Percentiles rank a stretch among this genome's conserved stretches.
Evolutionary conservation across 108 stramenopile species (phyloP).

Genomic region (Aurantiochytrium sp.): DNA sequence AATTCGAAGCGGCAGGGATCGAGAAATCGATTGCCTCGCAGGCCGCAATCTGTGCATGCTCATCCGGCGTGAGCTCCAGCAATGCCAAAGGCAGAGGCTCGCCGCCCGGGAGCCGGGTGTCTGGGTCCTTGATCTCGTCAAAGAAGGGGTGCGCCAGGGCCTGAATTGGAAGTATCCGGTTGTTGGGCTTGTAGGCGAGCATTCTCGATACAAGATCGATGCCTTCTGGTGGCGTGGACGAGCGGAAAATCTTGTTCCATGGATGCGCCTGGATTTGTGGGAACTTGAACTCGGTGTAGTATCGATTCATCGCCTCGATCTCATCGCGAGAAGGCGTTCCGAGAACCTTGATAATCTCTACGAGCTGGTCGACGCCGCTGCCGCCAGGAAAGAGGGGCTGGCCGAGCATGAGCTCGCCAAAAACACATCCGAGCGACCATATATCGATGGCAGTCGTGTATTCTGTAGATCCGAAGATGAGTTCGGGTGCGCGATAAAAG

Average conservation of each 20-base stretch:
- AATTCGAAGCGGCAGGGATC: not conserved
- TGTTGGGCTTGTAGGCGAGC: slow-evolving; percentile 79
- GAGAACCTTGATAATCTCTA: slow-evolving; percentile 96
- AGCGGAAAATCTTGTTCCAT: slow-evolving; percentile 85
- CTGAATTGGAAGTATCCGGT: slow-evolving; percentile 74
- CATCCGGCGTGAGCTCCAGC: not conserved
- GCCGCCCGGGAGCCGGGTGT: slow-evolving; percentile 53
- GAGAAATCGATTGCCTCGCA: not conserved
- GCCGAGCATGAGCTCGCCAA: slow-evolving; percentile 89
- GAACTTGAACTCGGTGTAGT: slow-evolving; percentile 97
- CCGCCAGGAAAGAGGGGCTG: slow-evolving; percentile 95
- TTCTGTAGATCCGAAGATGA: slow-evolving; percentile 96
- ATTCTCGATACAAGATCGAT: slow-evolving; percentile 81
- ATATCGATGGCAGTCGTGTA: slow-evolving; percentile 88
- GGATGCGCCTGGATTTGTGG: slow-evolving; percentile 95
- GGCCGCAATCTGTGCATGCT: not conserved
- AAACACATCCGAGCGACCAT: slow-evolving; percentile 76
- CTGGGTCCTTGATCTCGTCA: slow-evolving; percentile 75
- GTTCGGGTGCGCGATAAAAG: slow-evolving; percentile 97
- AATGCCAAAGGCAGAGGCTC: not conserved
- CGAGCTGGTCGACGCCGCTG: slow-evolving; percentile 95
- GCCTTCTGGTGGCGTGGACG: slow-evolving; percentile 69
- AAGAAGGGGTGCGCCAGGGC: slow-evolving; percentile 89
- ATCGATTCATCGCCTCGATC: slow-evolving; percentile 89
- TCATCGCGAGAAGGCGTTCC: slow-evolving; percentile 95